Conservation (phyloP, 2,329 filamentous ascomycete species). For the Colletotrichum chrysophilum region DNA sequence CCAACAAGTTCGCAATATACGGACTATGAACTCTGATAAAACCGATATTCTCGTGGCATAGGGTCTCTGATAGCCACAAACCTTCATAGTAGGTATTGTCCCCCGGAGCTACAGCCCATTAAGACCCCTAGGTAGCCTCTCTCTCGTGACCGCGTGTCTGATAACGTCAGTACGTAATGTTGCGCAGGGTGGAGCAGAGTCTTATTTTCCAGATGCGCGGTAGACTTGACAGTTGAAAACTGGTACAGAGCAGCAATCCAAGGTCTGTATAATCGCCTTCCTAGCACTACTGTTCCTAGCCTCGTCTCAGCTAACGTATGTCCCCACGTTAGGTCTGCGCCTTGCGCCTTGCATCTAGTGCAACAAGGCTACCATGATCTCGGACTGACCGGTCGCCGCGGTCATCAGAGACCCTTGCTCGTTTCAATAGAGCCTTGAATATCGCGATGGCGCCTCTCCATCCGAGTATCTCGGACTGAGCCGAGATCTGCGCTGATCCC, state of each 20-base stretch:
- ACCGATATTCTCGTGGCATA: accelerated
- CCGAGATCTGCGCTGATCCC: not conserved
- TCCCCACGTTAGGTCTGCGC: too few relatives aligned
- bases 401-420: accelerated
- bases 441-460: not conserved
- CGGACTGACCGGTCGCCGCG: too few relatives aligned
- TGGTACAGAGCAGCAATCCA: not conserved
- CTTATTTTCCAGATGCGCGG: not conserved
- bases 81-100: accelerated
- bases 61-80: not conserved
- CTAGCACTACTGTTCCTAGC: not conserved
- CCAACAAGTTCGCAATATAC: not conserved
- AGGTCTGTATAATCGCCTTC: not conserved
- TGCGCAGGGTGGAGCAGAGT: too few relatives aligned
- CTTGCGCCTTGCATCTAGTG: too few relatives aligned
- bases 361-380: not conserved
- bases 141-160: too few relatives aligned
- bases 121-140: too few relatives aligned
- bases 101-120: too few relatives aligned
- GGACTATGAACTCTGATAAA: not conserved
- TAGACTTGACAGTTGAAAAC: not conserved
- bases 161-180: too few relatives aligned
- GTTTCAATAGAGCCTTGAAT: not conserved
- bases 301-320: not conserved
- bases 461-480: not conserved